Conservation (phyloP, 2,329 filamentous ascomycete species). For the Cladosporium velox region DNA sequence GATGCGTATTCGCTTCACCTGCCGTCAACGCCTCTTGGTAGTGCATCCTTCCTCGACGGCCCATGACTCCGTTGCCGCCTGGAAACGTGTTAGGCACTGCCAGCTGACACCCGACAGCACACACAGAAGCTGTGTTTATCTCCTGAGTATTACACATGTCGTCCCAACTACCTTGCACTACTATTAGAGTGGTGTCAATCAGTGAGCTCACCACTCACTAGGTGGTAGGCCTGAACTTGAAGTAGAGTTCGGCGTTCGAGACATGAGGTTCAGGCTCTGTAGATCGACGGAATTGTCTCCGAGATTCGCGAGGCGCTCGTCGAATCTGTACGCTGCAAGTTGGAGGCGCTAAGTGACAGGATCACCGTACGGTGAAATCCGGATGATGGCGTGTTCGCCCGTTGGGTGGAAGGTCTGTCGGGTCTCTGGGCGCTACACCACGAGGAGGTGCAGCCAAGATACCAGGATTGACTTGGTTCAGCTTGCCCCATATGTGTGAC, state of each 20-base stretch:
- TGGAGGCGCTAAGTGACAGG: neutral
- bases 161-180: neutral
- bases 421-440: neutral
- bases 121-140: neutral
- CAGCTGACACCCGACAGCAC: neutral
- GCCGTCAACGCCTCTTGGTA: neutral
- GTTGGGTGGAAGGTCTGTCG: neutral
- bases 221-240: neutral
- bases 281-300: neutral
- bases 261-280: slow-evolving; percentile 6
- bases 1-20: neutral
- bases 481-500: neutral
- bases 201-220: neutral
- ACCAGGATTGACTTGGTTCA: neutral
- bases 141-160: neutral
- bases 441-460: neutral
- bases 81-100: neutral
- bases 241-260: neutral
- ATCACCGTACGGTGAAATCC: neutral
- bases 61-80: neutral
- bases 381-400: neutral
- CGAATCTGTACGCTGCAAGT: neutral
- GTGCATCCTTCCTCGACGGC: neutral
- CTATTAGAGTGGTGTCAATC: neutral
- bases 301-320: slow-evolving; percentile 1